Base-by-base conservation (phyloP, 2,329 filamentous ascomycete genomes). In the Aspergillus sp. region DNA sequence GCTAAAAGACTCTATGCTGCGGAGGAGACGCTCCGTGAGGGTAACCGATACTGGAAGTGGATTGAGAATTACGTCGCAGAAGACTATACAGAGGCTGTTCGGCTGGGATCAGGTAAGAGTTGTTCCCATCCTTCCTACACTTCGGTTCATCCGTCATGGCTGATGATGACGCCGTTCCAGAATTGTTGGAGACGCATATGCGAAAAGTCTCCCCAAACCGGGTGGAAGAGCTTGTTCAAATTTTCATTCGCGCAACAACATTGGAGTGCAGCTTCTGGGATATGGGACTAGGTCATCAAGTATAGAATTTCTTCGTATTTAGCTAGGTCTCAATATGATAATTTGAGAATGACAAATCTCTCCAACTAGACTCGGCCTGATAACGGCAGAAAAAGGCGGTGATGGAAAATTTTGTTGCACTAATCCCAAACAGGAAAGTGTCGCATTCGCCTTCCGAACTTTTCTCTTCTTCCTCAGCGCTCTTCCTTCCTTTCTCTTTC, bases 161-260 rank as follows among this genome's bases (percentile, higher is more conserved):
- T 34, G 32, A 34, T 12, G 26, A 39, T 52, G 36, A 57, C 28
- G 41, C 34, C 43, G 47, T 41, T 19, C 1, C 12, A 86, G 86
- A 80, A 50, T 68, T 94, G 29, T 74, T 96, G 6, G 91, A 96
- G 66, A 78, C 80, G 55, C 77, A 89, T 59, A 82, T 86, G 10
- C 70, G 77, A n/a, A 70, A 81, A 42, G 85, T 91, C 55, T 90
- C 87, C 2, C 81, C 85, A 0, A 74, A 73, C 34, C 76, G 88
- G 39, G 79, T 96, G 48, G 88, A 95, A 57, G 85, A 94, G 62
- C 70, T 97, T 43, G 81, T 91, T 41, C 75, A 79, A 53, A 88
- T 96, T 43, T 96, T 96, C 61, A 80, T 89, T 41, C 85, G 89
- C 56, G 88, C 85, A n/a, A 94, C 88, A 10, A 64, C 86, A 78